Evolutionary conservation across 768 basidiomycete genomes (phyloP), one percentile per base, ranked within the genome.

Genomic region (Trametes cubensis): DNA sequence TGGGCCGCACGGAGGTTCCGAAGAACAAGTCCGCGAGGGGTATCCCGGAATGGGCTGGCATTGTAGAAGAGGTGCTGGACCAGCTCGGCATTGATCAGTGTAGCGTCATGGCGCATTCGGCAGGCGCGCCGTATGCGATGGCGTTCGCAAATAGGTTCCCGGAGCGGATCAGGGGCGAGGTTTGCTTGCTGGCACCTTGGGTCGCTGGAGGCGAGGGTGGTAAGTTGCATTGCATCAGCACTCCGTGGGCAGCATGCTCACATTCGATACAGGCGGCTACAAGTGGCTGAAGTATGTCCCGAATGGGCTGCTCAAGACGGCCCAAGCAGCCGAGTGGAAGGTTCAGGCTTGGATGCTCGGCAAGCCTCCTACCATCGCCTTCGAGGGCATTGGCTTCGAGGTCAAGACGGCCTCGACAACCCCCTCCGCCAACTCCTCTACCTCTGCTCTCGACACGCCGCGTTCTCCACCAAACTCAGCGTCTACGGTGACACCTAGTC

Each of bases 251-350:
- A 38, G 18, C 23, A 15, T 28, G 48, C 51, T 66, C 15, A 67
- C 40, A 40, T 26, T 40, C 44, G 30, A 59, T 45, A 10, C 64
- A 91, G 90, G 83, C 69, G 89, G 92, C 17, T 98, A 97, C 77
- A 95, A 90, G 71, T 98, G 95, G 94, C 82, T 99, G 55, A 96
- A 95, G 75, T 98, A 95, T 71, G 91, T 99, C 6, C 96, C 96
- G 0, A 92, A 91, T 62, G 87, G 91, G 28, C 85, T 99, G 41
- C 80, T 99, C 65, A 94, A 92, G 78, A 95, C 95, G 0, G 96
- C 95, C 0, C 95, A 96, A 73, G 92, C 94, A 4, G 96, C 96
- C 0, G 96, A 99, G 71, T 98, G 95, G 95, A 94, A 90, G 74
- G 80, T 98, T 47, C 94, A 97, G 70, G 91, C 92, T 0, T 98